Percentiles rank a stretch among this genome's conserved stretches.
Evolutionary conservation across 768 basidiomycete species (phyloP).

Genomic region (Lanmaoa rubissima): DNA sequence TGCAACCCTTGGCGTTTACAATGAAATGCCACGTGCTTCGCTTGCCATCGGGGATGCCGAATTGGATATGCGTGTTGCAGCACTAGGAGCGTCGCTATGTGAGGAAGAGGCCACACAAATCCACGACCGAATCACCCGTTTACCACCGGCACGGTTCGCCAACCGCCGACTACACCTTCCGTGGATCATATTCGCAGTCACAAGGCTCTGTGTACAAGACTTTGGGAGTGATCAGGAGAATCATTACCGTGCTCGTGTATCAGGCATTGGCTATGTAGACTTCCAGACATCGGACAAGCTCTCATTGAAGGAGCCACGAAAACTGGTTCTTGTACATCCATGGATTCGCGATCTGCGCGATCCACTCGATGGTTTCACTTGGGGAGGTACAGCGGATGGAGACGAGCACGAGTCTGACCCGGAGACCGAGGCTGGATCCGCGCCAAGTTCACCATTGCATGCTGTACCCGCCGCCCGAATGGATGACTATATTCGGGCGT

Average conservation of each 20-base stretch:
- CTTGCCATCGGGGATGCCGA: not conserved
- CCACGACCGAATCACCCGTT: not conserved
- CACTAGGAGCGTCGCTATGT: not conserved
- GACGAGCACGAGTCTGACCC: not conserved
- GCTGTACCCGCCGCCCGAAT: too few species aligned
- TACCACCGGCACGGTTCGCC: slow-evolving; percentile 1
- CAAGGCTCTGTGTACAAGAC: not conserved
- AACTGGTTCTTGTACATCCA: slow-evolving; percentile 8
- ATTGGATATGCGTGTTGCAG: not conserved
- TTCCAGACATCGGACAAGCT: slow-evolving; percentile 3
- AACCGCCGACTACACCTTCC: slow-evolving; percentile 7
- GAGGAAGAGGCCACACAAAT: not conserved
- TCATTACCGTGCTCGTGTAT: slow-evolving; percentile 1
- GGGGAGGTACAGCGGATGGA: not conserved
- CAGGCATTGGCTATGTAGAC: slow-evolving; percentile 1
- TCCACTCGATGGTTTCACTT: not conserved
- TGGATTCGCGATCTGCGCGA: slow-evolving; percentile 11
- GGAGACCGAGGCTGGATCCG: too few species aligned
- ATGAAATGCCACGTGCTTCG: too few species aligned
- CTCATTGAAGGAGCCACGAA: not conserved
- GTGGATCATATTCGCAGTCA: slow-evolving; percentile 8
- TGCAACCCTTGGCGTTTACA: not conserved
- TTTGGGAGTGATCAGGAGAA: not conserved
- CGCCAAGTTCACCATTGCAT: not conserved
- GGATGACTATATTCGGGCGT: not conserved